A percentile compares a stretch with the other conserved stretches of the same genome.
These are phyloP conservation scores for Pseudogymnoascus sp. DNA, from an alignment of 2,329 filamentous ascomycete genomes.

Conservation along the genomic window DNA sequence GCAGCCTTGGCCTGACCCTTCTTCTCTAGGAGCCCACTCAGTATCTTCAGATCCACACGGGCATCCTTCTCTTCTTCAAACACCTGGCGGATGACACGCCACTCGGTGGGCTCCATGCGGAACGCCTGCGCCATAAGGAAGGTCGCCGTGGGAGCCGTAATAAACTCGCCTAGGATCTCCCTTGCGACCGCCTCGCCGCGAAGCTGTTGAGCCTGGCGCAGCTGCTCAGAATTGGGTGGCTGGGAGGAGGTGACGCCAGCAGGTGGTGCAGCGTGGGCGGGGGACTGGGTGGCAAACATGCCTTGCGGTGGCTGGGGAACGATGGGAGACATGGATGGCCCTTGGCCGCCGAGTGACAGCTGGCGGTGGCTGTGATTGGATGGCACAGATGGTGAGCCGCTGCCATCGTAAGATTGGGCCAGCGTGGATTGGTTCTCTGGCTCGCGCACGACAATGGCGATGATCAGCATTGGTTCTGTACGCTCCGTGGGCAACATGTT, in stretches of 20 bases:
- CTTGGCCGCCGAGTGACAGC: constrained; percentile 43
- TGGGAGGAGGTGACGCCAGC: constrained; percentile 29
- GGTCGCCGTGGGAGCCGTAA: constrained; percentile 57
- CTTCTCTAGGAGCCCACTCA: background rate
- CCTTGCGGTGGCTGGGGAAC: constrained; percentile 34
- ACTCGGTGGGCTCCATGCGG: constrained; percentile 63
- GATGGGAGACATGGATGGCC: constrained; percentile 47
- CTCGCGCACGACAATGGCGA: constrained; percentile 79
- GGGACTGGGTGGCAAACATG: constrained; percentile 15
- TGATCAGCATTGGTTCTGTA: constrained; percentile 69
- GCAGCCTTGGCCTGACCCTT: background rate
- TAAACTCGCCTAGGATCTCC: constrained; percentile 56
- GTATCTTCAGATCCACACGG: background rate
- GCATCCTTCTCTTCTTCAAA: constrained; percentile 13
- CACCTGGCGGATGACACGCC: constrained; percentile 60
- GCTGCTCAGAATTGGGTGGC: constrained; percentile 23
- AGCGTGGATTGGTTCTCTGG: constrained; percentile 18
- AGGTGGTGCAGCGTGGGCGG: constrained; percentile 16
- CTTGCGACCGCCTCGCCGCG: constrained; percentile 52
- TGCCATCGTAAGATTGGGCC: constrained; percentile 21
- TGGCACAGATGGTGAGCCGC: constrained; percentile 31
- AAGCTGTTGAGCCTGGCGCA: constrained; percentile 38
- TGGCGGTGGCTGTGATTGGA: constrained; percentile 35
- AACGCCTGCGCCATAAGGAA: constrained; percentile 65
- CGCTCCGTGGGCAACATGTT: constrained; percentile 68